Percentiles rank a stretch among this genome's conserved stretches.
These are phyloP conservation scores for Ustilago trichophora DNA, from an alignment of 1,284 basidiomycete genomes.

Conservation along the genomic window DNA sequence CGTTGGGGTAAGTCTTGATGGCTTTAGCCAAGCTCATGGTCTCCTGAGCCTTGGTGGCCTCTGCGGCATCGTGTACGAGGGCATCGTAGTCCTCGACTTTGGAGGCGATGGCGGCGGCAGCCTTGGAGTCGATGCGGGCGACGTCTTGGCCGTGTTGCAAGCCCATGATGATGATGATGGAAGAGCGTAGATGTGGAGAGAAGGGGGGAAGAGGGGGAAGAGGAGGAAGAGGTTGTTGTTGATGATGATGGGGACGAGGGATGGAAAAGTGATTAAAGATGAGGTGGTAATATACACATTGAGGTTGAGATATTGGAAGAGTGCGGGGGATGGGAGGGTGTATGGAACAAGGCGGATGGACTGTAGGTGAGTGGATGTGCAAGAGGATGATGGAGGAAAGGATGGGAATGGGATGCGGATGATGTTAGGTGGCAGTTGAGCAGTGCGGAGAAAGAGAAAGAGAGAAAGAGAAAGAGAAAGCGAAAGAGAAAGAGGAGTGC, in stretches of 20 bases:
- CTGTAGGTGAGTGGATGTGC: no score
- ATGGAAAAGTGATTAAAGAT: background rate
- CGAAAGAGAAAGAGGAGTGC: no score
- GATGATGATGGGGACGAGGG: slow-evolving; percentile 1
- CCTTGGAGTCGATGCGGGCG: slow-evolving; percentile 54
- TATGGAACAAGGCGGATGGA: no score
- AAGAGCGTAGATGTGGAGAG: no score
- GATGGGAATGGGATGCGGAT: no score
- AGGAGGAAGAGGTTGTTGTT: slow-evolving; percentile 9
- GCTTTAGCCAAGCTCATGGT: slow-evolving; percentile 68
- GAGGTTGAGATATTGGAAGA: no score
- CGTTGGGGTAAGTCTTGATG: slow-evolving; percentile 68
- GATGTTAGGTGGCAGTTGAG: slow-evolving; percentile 12
- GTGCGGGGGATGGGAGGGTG: no score
- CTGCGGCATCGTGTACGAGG: slow-evolving; percentile 66
- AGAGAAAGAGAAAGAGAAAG: no score
- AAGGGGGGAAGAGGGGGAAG: background rate
- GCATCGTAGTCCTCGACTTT: slow-evolving; percentile 60
- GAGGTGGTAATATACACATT: slow-evolving; percentile 30
- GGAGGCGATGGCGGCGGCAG: slow-evolving; percentile 46
- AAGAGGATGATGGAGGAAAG: background rate
- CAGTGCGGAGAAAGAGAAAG: slow-evolving; percentile 14
- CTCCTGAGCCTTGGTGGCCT: slow-evolving; percentile 65
- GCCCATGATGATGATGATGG: slow-evolving; percentile 32
- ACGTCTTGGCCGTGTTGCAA: slow-evolving; percentile 29